These are phyloP conservation scores for Phyllosticta capitalensis DNA, from an alignment of 2,329 filamentous ascomycete genomes.

Conservation along the genomic window DNA sequence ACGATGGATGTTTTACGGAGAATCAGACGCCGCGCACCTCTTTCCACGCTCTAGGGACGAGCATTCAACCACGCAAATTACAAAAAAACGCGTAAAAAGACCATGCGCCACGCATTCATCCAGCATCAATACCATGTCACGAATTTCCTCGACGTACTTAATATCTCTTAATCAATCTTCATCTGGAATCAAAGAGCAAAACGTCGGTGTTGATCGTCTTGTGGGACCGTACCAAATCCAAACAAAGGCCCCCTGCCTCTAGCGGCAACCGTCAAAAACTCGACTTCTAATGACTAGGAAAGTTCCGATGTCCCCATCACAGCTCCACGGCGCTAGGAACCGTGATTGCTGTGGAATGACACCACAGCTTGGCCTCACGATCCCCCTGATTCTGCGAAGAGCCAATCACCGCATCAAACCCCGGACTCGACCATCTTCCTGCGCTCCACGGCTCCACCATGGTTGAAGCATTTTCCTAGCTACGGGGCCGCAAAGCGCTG, in stretches of 20 bases:
- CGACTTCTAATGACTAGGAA: neutral
- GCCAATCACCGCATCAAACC: neutral
- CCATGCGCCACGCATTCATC: neutral
- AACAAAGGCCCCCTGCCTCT: neutral
- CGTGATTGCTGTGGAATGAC: neutral
- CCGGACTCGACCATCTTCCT: neutral
- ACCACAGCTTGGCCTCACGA: neutral
- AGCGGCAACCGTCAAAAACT: neutral
- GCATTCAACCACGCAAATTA: neutral
- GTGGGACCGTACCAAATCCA: neutral
- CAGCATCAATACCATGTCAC: neutral
- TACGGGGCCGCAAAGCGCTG: slow-evolving; percentile 17
- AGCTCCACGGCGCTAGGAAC: neutral
- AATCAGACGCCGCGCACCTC: neutral
- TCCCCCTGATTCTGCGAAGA: neutral
- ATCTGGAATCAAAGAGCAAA: neutral
- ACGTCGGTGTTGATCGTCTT: neutral
- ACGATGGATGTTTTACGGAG: neutral
- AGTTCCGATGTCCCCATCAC: neutral
- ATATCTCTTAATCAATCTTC: neutral
- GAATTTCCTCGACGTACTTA: neutral
- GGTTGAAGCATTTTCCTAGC: neutral
- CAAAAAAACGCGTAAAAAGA: neutral
- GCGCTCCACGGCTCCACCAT: neutral
- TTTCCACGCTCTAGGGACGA: neutral